These are phyloP conservation scores for Ceratocystiopsis minuta DNA, from an alignment of 2,329 filamentous ascomycete species.

Conservation along the genomic window DNA sequence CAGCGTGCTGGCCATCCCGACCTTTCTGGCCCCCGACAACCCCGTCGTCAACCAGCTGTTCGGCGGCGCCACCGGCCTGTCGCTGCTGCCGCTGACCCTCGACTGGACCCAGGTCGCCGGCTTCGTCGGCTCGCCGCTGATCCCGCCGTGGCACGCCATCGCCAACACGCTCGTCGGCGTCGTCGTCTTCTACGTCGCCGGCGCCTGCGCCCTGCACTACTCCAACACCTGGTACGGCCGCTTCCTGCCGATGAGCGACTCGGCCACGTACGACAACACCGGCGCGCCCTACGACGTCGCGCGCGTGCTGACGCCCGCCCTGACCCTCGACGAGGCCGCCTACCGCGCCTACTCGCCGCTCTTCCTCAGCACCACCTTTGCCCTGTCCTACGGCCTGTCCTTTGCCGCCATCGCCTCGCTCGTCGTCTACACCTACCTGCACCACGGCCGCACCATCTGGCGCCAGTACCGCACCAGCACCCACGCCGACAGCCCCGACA, in stretches of 20 bases:
- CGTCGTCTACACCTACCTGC: constrained; percentile 48
- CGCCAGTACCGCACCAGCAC: constrained; percentile 40
- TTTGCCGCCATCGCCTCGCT: constrained; percentile 55
- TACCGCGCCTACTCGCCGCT: constrained; percentile 51
- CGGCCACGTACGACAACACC: constrained; percentile 54
- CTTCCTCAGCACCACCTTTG: constrained; percentile 55
- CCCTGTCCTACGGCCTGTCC: constrained; percentile 50
- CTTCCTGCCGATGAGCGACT: constrained; percentile 53
- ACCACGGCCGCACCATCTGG: constrained; percentile 51
- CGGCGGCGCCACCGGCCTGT: constrained; percentile 26
- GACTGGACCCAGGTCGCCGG: constrained; percentile 47
- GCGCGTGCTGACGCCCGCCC: constrained; percentile 41
- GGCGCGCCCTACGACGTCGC: constrained; percentile 45
- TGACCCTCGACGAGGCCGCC: constrained; percentile 42
- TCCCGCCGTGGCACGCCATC: constrained; percentile 56
- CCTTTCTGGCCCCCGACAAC: constrained; percentile 29
- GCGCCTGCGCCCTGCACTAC: constrained; percentile 44
- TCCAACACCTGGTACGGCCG: constrained; percentile 44
- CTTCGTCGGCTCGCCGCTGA: constrained; percentile 48
- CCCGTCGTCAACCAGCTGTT: constrained; percentile 29
- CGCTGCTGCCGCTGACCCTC: constrained; percentile 25
- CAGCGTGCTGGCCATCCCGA: constrained; percentile 27
- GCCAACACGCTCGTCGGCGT: constrained; percentile 55
- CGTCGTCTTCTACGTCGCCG: constrained; percentile 45
- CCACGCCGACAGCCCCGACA: constrained; percentile 36